Evolutionary conservation across 2,329 filamentous ascomycete species (phyloP), one percentile per base, ranked within the genome.

Genomic region (Cladosporium colombiae): DNA sequence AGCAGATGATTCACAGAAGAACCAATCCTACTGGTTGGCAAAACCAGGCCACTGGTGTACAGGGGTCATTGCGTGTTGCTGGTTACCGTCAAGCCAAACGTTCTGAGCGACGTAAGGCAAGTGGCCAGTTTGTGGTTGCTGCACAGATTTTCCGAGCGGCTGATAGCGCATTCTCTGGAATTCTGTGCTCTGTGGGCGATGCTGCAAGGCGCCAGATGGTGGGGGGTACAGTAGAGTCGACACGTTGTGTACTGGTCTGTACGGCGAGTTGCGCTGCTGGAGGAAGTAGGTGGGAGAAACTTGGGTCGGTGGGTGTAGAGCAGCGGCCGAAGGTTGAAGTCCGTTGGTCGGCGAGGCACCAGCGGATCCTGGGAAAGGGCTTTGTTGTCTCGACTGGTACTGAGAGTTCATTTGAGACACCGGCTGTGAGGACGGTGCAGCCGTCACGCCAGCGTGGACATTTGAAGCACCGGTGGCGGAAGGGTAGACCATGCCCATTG

Each of bases 151-250:
- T 11, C 81, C 81, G 23, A 84, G 72, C 11, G 81, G 79, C 68
- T 83, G 81, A 65, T 84, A 84, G 60, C 83, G 81, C 82, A 84
- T 83, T 66, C 82, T 81, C 61, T 82, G 79, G 66, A 79, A 77
- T 49, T 77, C 77, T 21, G 82, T 77, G 44, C 78, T 78, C 55
- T 77, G 76, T 13, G 79, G 76, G 10, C 80, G 78, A 57, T 81
- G 79, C 58, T 94, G 89, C 68, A 96, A 85, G 8, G 92, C 92
- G 10, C 88, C 85, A 27, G 91, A 91, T 0, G 93, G 91, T 7
- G 93, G 92, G 35, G 93, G 93, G 66, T 95, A 92, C 33, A 97
- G 83, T n/a, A 98, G 85, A 0, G 92, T 96, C 71, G 95, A 93
- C 66, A 97, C 92, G 67, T 92, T 87, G 62, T 93, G 90, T 46